A percentile compares a stretch with the other conserved stretches of the same genome.
Conservation (phyloP, 2,329 filamentous ascomycete species). For the Sporothrix protearum region DNA sequence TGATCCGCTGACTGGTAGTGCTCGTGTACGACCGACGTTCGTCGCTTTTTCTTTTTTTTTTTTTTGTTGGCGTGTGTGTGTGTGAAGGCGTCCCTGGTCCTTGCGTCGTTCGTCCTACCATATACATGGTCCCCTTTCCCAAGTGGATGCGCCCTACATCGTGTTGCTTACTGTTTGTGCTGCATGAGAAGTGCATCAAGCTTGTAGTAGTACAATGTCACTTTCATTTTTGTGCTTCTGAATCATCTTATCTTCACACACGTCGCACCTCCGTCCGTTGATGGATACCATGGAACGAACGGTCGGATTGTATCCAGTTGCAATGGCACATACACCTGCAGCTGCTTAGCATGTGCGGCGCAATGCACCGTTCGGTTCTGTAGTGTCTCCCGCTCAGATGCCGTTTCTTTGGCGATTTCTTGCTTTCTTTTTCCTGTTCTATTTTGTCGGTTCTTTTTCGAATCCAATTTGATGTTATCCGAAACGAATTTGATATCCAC, state of each 20-base stretch:
- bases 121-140: neutral
- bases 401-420: neutral
- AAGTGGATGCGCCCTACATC: neutral
- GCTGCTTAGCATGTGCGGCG: neutral
- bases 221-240: neutral
- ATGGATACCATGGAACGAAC: neutral
- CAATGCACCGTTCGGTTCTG: neutral
- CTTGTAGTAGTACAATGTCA: neutral
- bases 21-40: neutral
- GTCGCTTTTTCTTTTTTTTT: neutral
- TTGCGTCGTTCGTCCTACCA: neutral
- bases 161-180: conserved; percentile 12
- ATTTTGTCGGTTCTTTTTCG: neutral
- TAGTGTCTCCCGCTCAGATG: neutral
- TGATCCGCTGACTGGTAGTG: neutral
- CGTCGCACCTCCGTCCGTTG: neutral
- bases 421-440: neutral
- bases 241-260: neutral
- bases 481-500: neutral
- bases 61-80: too few relatives aligned
- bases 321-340: neutral
- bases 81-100: neutral
- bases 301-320: neutral
- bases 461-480: neutral
- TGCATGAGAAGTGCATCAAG: neutral